Percentiles rank a stretch among this genome's conserved stretches.
These are phyloP conservation scores for Calonectria pauciramosa DNA, from an alignment of 2,329 filamentous ascomycete species.

Conservation along the genomic window DNA sequence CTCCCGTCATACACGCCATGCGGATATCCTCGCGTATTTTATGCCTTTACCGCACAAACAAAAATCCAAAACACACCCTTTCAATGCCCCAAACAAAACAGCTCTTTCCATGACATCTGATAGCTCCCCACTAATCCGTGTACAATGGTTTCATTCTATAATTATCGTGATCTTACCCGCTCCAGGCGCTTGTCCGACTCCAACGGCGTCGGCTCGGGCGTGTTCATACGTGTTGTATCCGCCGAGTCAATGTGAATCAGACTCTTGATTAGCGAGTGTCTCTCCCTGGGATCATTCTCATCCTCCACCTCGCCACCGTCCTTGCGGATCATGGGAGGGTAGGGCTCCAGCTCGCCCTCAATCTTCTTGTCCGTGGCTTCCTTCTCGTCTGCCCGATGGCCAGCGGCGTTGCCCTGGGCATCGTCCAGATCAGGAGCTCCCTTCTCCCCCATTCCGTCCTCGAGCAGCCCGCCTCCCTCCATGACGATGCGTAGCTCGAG, in stretches of 20 bases:
- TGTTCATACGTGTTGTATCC: constrained; percentile 46
- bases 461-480: constrained; percentile 66
- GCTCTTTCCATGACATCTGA: background rate
- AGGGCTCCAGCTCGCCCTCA: constrained; percentile 26
- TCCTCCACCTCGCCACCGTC: constrained; percentile 43
- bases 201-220: constrained; percentile 49
- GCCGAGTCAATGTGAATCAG: constrained; percentile 48
- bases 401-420: constrained; percentile 68
- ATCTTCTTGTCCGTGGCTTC: constrained; percentile 27
- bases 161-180: constrained; percentile 13
- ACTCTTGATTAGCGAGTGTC: constrained; percentile 42
- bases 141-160: constrained; percentile 15
- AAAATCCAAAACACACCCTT: constrained; percentile 1
- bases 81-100: constrained; percentile 4
- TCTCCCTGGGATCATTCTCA: constrained; percentile 30
- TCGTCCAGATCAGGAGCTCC: constrained; percentile 69
- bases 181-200: constrained; percentile 48
- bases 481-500: constrained; percentile 69
- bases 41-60: background rate
- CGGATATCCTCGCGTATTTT: background rate
- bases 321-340: constrained; percentile 44
- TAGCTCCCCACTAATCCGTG: background rate
- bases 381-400: constrained; percentile 52
- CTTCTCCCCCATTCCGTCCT: constrained; percentile 70
- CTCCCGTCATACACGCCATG: background rate